Base-by-base conservation (phyloP, 2,329 filamentous ascomycete genomes). In the Diplodia corticola region DNA sequence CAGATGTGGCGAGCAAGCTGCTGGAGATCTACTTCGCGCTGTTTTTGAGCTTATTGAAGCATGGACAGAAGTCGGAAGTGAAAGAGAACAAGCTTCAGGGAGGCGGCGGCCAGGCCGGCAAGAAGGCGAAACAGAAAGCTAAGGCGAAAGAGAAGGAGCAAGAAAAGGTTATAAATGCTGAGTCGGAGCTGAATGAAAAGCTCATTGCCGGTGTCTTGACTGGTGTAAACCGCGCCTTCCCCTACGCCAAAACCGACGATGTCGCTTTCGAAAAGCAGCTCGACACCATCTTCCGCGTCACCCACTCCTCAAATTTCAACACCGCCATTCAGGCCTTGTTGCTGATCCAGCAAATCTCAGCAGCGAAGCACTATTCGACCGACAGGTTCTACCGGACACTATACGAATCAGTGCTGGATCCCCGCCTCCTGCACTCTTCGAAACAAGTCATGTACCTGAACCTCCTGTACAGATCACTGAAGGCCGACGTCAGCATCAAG, bases 271-370 rank as follows among this genome's bases (percentile, higher is more conserved):
- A 96, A 73, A 88, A 89, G 67, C 94, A 99, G 74, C 86, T 99
- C 66, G 91, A 98, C 75, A 97, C 94, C 3, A 85, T 99, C 28
- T 99, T 97, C 85, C 89, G 88, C 72, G 95, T 99, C 73, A 96
- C 95, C 0, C 95, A 99, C 79, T 98, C 94, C 0, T 92, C 94
- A 66, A 99, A 99, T 78, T 98, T 99, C 85, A 99, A 98, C 80
- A 99, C 95, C 0, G 95, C 93, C 75, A 92, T 99, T 44, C 95
- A 99, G 79, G 94, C 95, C 37, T 85, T 99, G 70, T 90, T 97
- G 80, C 83, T 99, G 55, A 96, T 99, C 70, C 95, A 98, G 76
- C 95, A 98, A 77, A 86, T 99, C 30, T 91, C 93, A 0, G 84
- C 88, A 1, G 87, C 89, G 3, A 92, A 95, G 75, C 90, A 93